Conservation (phyloP, 2,329 filamentous ascomycete genomes). For the Dactylellina haptotyla region DNA sequence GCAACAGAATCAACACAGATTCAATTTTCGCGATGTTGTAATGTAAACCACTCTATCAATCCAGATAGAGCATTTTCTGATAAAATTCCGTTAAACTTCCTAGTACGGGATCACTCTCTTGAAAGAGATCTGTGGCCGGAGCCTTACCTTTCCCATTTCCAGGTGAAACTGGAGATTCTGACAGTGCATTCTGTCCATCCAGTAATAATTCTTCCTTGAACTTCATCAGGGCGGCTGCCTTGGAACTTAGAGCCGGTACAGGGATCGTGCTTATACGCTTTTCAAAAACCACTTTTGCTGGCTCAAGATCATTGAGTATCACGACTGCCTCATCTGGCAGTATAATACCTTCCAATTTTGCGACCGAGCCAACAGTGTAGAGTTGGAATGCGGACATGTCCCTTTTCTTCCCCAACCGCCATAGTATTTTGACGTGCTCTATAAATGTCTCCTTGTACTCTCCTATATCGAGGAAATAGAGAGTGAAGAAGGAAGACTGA, state of each 20-base stretch:
- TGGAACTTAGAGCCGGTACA: constrained; percentile 31
- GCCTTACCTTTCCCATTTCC: constrained; percentile 6
- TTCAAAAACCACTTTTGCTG: constrained; percentile 6
- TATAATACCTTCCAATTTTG: constrained; percentile 30
- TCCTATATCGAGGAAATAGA: constrained; percentile 40
- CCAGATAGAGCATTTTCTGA: constrained; percentile 32
- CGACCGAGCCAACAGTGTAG: constrained; percentile 21
- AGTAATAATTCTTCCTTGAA: constrained; percentile 43
- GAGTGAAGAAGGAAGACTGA: constrained; percentile 27
- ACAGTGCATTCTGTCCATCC: not conserved
- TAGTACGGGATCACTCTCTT: constrained; percentile 37
- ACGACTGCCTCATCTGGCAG: constrained; percentile 17
- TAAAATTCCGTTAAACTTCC: constrained; percentile 46
- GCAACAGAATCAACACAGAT: constrained; percentile 20
- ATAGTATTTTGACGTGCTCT: constrained; percentile 30
- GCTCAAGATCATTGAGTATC: constrained; percentile 25
- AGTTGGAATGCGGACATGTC: constrained; percentile 32
- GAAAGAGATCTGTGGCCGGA: constrained; percentile 23
- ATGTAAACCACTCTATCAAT: not conserved
- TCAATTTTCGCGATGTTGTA: not conserved
- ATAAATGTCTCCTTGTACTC: constrained; percentile 35
- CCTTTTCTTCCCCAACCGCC: constrained; percentile 27
- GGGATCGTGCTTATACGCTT: constrained; percentile 16
- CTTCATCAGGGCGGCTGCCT: constrained; percentile 19
- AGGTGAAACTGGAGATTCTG: not conserved